Base-by-base conservation (phyloP, 805 yeast species). In the Candida jianshihensis region DNA sequence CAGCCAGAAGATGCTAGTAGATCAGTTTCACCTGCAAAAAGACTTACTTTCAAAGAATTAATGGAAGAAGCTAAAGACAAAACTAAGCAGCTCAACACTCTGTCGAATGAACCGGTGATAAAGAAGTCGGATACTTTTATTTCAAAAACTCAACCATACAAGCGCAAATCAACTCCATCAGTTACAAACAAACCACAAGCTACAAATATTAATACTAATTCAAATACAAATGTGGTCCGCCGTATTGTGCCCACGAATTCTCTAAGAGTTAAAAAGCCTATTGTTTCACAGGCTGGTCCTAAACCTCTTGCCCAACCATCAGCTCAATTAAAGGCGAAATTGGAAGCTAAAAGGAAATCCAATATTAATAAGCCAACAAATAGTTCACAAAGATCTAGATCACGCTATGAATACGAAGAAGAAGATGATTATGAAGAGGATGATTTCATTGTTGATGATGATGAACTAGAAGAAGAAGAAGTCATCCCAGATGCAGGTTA, bases 361-460 rank as follows among this genome's bases (percentile, higher is more conserved):
- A 11, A 15, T 17, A 15, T 11, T 14, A 15, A 5, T 9, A 31
- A 11, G 12, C 19, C 4, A 18, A 5, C 16, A 25, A 20, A 26
- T 14, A 20, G 7, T 10, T 17, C 16, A 10, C 9, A n/a, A 13
- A 14, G 17, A 19, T 19, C 12, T 17, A 21, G 25, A 19, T 18
- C 27, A 19, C 29, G 30, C 22, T 11, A 60, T n/a, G n/a, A n/a
- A n/a, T n/a, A n/a, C 33, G 38, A 44, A 5, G 64, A 61, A 17
- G 66, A 60, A 18, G 71, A 67, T 6, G 73, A 68, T 10, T 73
- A 68, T 6, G 71, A 65, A 19, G 61, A 71, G 35, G 75, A 66
- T 40, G 79, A 71, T 28, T 80, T 79, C 48, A 66, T 81, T 25
- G 87, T 69, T 9, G 71, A 73, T 34, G 84, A 75, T 38, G 61